Base-by-base conservation (phyloP, 2,329 filamentous ascomycete genomes). In the Aspergillus fijiensis region DNA sequence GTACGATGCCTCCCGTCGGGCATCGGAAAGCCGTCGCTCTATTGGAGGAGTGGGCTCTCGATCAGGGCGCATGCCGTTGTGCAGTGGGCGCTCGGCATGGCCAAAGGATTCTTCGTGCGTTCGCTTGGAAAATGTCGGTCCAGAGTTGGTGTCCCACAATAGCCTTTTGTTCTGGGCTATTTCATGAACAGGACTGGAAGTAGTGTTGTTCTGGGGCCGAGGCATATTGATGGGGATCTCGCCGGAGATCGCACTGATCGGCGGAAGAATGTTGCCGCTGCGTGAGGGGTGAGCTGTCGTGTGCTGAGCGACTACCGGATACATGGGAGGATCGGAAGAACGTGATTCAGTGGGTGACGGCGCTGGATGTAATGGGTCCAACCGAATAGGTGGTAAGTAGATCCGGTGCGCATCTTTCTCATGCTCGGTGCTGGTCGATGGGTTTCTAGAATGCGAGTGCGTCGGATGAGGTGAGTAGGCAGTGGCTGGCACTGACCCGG, bases 11-110 rank as follows among this genome's bases (percentile, higher is more conserved):
- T 62, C 62, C 21, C 68, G 65, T 25, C 65, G 66, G 31, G 69
- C 68, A 10, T 68, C 67, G 3, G 72, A 68, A 49, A 65, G 65
- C 42, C 72, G 67, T 12, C 69, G 71, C 48, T 66, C 65, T 10
- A 58, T 48, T n/a, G 42, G 60, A 16, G 67, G 58, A 65, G 70
- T 63, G 48, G 59, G 39, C 27, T 76, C 67, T 35, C 65, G 57
- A 56, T 76, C 73, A 7, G 79, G 79, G 29, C 79, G 76, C 73
- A 75, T 76, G 55, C 79, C 78, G 61, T 81, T 79, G 61, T 75
- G 70, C 29, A 81, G 72, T 1, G 77, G 68, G 48, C 75, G 72
- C 3, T 74, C 71, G 49, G 75, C 78, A 60, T 69, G 69, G 54
- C 76, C 75, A 58, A 78, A 78, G 1, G 74, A 69, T 23, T 77